A percentile compares a stretch with the other conserved stretches of the same genome.
phyloP scores from a whole-genome alignment of 345 rosid species.

The Sisymbrium altissimum region DNA sequence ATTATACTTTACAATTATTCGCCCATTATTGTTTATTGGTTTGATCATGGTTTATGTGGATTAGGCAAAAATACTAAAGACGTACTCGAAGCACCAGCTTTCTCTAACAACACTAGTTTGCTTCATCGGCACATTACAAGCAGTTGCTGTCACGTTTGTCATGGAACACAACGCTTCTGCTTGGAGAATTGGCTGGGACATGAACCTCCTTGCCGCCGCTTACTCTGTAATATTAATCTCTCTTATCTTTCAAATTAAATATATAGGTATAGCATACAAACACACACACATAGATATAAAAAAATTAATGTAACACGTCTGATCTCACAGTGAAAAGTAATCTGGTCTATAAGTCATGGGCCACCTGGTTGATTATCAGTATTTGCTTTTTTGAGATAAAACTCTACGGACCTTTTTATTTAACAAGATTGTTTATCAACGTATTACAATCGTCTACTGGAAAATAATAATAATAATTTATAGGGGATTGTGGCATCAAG shows the following conservation, averaged over 20 bases:
- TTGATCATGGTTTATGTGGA: conserved; percentile 5
- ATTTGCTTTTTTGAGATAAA: not conserved
- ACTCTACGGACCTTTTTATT: not conserved
- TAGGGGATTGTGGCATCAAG: conserved; percentile 60
- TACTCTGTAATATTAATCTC: conserved; percentile 50
- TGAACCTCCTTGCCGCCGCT: conserved; percentile 51
- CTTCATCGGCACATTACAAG: conserved; percentile 62
- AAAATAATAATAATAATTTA: too few species aligned
- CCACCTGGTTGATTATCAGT: not conserved
- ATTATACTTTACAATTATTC: not conserved
- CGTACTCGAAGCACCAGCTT: conserved; percentile 66
- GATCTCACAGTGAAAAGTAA: not conserved
- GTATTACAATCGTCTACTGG: not conserved
- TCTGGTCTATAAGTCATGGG: not conserved
- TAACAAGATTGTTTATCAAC: not conserved
- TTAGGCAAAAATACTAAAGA: conserved; percentile 59
- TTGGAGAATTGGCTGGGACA: conserved; percentile 65
- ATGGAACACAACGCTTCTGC: conserved; percentile 42
- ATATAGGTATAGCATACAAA: conserved; percentile 28
- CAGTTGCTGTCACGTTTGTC: conserved; percentile 46
- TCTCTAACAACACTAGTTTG: conserved; percentile 67
- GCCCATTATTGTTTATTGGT: not conserved
- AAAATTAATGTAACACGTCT: not conserved
- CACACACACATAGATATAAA: conserved; percentile 14
- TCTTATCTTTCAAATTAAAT: not conserved